Percentiles rank a stretch among this genome's conserved stretches.
phyloP scores from a whole-genome alignment of 148 eudicot genomes.

The Gaultheria prostrata region DNA sequence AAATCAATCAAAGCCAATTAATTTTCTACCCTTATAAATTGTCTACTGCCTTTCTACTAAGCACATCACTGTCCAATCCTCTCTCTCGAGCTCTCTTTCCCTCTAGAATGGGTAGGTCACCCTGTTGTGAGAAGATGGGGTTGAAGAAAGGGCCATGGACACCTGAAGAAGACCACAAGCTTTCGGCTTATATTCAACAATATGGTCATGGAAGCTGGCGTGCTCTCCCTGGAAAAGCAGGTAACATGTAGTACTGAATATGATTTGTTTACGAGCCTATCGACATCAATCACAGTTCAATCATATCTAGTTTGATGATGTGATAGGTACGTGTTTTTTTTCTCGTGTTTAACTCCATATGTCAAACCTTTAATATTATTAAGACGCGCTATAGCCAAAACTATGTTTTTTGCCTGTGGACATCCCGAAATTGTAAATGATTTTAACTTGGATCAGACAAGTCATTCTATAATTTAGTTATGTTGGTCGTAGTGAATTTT shows the following conservation, averaged over 20 bases:
- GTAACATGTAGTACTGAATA: neutral
- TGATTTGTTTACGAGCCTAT: neutral
- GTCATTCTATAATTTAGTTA: too few species aligned
- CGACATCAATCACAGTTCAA: too few species aligned
- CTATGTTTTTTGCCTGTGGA: too few species aligned
- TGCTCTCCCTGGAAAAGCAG: constrained; percentile 27
- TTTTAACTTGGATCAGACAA: too few species aligned
- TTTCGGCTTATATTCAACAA: constrained; percentile 22
- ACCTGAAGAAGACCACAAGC: constrained; percentile 14
- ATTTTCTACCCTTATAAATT: neutral
- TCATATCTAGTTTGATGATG: too few species aligned
- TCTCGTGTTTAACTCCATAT: too few species aligned
- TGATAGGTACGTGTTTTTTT: too few species aligned
- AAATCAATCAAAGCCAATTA: neutral
- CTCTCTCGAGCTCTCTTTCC: neutral
- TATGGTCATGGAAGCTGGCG: constrained; percentile 41
- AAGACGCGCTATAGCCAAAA: too few species aligned
- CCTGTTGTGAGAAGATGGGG: constrained; percentile 28
- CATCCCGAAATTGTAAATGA: too few species aligned
- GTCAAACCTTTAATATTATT: too few species aligned
- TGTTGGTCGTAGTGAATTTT: neutral
- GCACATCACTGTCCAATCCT: neutral
- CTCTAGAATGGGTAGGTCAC: constrained; percentile 25
- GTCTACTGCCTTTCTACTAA: neutral
- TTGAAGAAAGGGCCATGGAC: constrained; percentile 41